Evolutionary conservation across 2,329 filamentous ascomycete species (phyloP), one percentile per base, ranked within the genome.

Genomic region (Aspergillus melleus): DNA sequence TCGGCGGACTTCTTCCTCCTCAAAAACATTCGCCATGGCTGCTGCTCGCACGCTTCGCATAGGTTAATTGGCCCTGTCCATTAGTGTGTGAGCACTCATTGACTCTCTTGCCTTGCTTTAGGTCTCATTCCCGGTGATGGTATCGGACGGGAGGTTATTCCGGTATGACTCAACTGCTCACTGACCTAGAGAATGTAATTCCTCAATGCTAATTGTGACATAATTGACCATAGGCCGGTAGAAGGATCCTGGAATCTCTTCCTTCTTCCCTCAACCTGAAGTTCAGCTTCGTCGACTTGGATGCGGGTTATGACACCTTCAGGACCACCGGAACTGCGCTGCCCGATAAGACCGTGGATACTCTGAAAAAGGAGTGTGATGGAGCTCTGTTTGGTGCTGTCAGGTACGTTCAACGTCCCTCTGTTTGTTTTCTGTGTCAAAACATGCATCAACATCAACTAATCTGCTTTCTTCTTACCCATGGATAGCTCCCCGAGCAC

Each of bases 91-190:
- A 44, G 55, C 29, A 47, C 32, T 63, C 46, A 67, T 63, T 66
- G 59, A 67, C 55, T 52, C 55, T 24, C 46, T 24, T 58, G 11
- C 22, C 49, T 54, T 54, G 60, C 24, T 65, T 52, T 67, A 96
- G 93, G 93, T 77, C 90, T 98, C 71, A 98, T 99, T 76, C 91
- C 95, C 71, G 95, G 95, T 74, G 95, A 99, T 81, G 95, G 95
- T 79, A 99, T 99, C 80, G 95, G 95, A 80, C 91, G 91, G 76
- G 95, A 99, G 81, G 95, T 99, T 77, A 98, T 99, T 78, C 95
- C 95, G 66, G 90, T 82, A 73, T 60, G 73, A 46, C 59, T 47
- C 26, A 29, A 29, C 26, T 29, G 26, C 26, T 2, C 26, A 29
- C 54, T 49, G 36, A 52, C 32, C 32, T 36, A 54, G 19, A 29